These are phyloP conservation scores for Phytophthora niederhauseri DNA, from an alignment of 352 stramenopile species.

Conservation along the genomic window DNA sequence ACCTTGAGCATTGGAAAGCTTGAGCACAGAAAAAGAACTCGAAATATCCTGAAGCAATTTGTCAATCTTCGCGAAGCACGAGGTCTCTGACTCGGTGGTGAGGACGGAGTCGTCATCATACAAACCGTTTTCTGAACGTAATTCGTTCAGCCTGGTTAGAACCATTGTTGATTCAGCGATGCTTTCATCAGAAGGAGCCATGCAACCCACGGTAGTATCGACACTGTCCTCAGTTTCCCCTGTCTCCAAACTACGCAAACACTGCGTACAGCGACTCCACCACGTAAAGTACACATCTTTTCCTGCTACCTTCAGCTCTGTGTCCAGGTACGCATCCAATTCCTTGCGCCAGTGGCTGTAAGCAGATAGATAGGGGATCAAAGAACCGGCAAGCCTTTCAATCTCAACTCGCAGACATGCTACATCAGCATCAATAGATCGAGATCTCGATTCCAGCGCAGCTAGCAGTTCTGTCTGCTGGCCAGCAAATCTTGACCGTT, in stretches of 20 bases:
- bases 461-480: slow-evolving; percentile 29
- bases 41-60: slow-evolving; percentile 27
- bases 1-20: slow-evolving; percentile 67
- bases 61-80: slow-evolving; percentile 17
- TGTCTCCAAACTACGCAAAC: slow-evolving; percentile 16
- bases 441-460: slow-evolving; percentile 37
- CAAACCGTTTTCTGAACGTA: background rate
- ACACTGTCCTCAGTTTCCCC: slow-evolving; percentile 1
- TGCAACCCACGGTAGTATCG: background rate
- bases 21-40: slow-evolving; percentile 41
- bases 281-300: slow-evolving; percentile 60
- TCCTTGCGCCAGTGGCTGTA: slow-evolving; percentile 46
- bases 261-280: slow-evolving; percentile 41
- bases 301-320: slow-evolving; percentile 18
- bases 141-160: slow-evolving; percentile 19
- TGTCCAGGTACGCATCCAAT: slow-evolving; percentile 44
- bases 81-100: background rate
- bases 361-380: slow-evolving; percentile 46
- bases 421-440: slow-evolving; percentile 42
- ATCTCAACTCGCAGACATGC: slow-evolving; percentile 32
- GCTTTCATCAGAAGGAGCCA: slow-evolving; percentile 23
- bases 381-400: slow-evolving; percentile 30
- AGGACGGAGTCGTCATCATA: background rate
- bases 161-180: slow-evolving; percentile 29
- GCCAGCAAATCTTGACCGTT: slow-evolving; percentile 15